Percentiles rank a stretch among this genome's conserved stretches.
Evolutionary conservation across 305 asterid species (phyloP).

Genomic region (Fraxinus sp.): DNA sequence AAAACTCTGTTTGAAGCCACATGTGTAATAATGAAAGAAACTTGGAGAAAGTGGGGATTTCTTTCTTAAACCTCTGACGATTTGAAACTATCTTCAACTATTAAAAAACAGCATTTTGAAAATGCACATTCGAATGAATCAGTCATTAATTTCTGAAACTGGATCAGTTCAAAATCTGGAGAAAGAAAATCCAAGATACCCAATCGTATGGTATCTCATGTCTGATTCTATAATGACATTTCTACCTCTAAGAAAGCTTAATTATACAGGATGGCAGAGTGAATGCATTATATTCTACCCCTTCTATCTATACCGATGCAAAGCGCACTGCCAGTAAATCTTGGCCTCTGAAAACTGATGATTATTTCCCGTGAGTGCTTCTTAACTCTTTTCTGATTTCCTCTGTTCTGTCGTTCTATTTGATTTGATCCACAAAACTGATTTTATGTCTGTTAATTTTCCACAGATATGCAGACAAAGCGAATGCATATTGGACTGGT

Average conservation of each 20-base stretch:
- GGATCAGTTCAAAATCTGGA: neutral
- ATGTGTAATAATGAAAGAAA: neutral
- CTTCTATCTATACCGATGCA: slow-evolving; percentile 74
- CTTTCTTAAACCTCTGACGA: neutral
- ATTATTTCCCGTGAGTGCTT: slow-evolving; percentile 77
- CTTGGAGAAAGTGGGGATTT: neutral
- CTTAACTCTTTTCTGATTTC: slow-evolving; percentile 20
- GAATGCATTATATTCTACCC: slow-evolving; percentile 85
- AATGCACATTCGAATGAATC: neutral
- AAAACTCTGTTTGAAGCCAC: neutral
- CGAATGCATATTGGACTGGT: slow-evolving; percentile 83
- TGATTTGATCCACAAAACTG: neutral
- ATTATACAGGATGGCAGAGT: slow-evolving; percentile 75
- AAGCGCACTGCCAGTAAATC: slow-evolving; percentile 54
- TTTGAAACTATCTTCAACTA: neutral
- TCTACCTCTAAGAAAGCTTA: slow-evolving; percentile 13
- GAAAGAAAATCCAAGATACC: neutral
- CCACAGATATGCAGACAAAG: slow-evolving; percentile 59
- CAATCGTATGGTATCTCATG: neutral
- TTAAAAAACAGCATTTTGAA: neutral
- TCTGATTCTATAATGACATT: neutral
- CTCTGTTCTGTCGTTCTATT: neutral
- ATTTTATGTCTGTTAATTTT: slow-evolving; percentile 12
- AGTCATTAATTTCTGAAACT: neutral
- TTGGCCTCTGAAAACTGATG: slow-evolving; percentile 79